Conservation (phyloP, 2,329 filamentous ascomycete species). For the Beauveria rudraprayagi region DNA sequence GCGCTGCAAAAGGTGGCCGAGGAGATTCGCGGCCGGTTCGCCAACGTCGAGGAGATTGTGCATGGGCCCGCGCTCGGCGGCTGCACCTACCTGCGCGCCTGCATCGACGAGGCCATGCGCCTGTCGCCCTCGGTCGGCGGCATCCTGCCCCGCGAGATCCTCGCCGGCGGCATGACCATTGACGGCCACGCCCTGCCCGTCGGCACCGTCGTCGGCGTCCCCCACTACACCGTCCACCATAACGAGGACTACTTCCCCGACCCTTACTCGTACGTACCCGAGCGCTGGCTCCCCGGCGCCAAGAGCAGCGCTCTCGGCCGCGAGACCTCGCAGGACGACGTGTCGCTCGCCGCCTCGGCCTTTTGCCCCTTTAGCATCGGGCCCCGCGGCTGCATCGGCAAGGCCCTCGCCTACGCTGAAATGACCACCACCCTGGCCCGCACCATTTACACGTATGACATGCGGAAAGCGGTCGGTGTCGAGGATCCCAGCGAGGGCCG, state of each 20-base stretch:
- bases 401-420: slow-evolving; percentile 60
- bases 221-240: slow-evolving; percentile 63
- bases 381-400: slow-evolving; percentile 64
- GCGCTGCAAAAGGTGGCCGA: slow-evolving; percentile 38
- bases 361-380: slow-evolving; percentile 71
- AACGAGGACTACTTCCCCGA: slow-evolving; percentile 54
- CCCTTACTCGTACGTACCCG: slow-evolving; percentile 51
- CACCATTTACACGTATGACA: slow-evolving; percentile 53
- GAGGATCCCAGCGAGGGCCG: slow-evolving; percentile 46
- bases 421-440: slow-evolving; percentile 56
- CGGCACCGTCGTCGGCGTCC: slow-evolving; percentile 55
- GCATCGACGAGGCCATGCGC: slow-evolving; percentile 59
- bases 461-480: slow-evolving; percentile 42
- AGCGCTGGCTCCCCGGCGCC: slow-evolving; percentile 54
- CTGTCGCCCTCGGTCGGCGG: slow-evolving; percentile 54
- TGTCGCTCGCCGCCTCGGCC: slow-evolving; percentile 52
- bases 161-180: slow-evolving; percentile 45
- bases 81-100: slow-evolving; percentile 53
- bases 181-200: slow-evolving; percentile 46
- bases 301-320: slow-evolving; percentile 28
- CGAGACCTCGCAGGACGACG: slow-evolving; percentile 40
- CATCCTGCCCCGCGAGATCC: slow-evolving; percentile 51
- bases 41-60: slow-evolving; percentile 44
- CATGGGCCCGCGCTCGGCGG: slow-evolving; percentile 41
- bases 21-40: slow-evolving; percentile 47